Evolutionary conservation across 306 rosid species (phyloP), one percentile per base, ranked within the genome.

Genomic region (Rosa rugosa): DNA sequence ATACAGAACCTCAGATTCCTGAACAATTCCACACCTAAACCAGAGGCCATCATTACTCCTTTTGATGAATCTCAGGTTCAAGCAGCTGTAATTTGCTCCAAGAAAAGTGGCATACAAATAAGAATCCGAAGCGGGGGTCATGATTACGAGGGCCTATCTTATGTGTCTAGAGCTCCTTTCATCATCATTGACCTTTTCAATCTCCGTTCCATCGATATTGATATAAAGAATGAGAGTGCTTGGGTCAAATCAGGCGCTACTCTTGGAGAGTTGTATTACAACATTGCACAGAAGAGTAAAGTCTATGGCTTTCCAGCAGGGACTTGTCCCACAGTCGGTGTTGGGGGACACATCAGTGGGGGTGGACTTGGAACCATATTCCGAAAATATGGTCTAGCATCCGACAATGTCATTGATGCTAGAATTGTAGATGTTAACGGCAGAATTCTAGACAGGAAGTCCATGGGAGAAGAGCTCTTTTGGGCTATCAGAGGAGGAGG

Each of bases 401-500:
- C 78, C 1, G 97, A 91, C 76, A 86, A 89, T 75, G 89, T 91
- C 16, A 46, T 89, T 5, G 93, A 91, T 56, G 93, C 97, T 0
- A 75, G 7, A 34, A 79, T 91, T 1, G 79, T 91, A 1, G 83
- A 91, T 38, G 89, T 83, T 6, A 80, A 74, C 11, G 96, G 96
- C 6, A 40, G 42, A 36, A 51, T 89, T 75, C 87, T 91, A 7
- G 87, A 89, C 42, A 80, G 90, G 25, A 53, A 76, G 42, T 72
- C 89, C 73, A 91, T 89, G 97, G 92, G 93, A 23, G 90, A 91
- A 51, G 93, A 88, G 6, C 57, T 88, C 0, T 91, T 91, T 78
- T 91, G 94, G 94, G 97, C 91, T 9, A 88, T 91, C 27, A 78
- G 91, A 82, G 97, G 97, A 5, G 93, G 91, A 1, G 96, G 92